These are phyloP conservation scores for Suhomyces xylopsoci DNA, from an alignment of 805 yeast species.

Conservation along the genomic window DNA sequence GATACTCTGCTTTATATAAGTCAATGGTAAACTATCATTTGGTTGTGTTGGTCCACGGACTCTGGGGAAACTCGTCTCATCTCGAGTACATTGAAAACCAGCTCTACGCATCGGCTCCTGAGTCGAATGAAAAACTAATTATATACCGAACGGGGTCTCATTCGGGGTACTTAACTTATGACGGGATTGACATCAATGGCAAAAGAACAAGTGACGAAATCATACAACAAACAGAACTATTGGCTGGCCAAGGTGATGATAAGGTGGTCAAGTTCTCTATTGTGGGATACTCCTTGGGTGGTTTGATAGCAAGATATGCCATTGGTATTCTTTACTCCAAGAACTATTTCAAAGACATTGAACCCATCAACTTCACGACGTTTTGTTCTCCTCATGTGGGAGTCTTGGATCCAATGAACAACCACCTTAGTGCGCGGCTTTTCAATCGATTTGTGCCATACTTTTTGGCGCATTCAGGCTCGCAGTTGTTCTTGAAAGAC, in stretches of 20 bases:
- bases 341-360: constrained; percentile 50
- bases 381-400: constrained; percentile 62
- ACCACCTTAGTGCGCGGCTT: constrained; percentile 22
- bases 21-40: constrained; percentile 45
- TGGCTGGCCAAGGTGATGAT: constrained; percentile 15
- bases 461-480: constrained; percentile 68
- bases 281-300: constrained; percentile 89
- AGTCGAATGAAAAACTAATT: constrained; percentile 21
- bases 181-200: constrained; percentile 86
- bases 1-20: neutral
- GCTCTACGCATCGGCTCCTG: constrained; percentile 26
- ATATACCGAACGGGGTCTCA: constrained; percentile 58
- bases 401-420: constrained; percentile 50
- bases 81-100: constrained; percentile 57
- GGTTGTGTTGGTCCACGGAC: constrained; percentile 73
- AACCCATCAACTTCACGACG: constrained; percentile 56
- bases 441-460: constrained; percentile 58
- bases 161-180: constrained; percentile 75
- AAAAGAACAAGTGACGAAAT: constrained; percentile 71
- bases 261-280: constrained; percentile 66
- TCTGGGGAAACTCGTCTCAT: constrained; percentile 78
- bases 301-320: constrained; percentile 75
- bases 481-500: constrained; percentile 65
- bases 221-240: constrained; percentile 15
- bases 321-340: constrained; percentile 64